Evolutionary conservation across 2,329 filamentous ascomycete species (phyloP), one percentile per base, ranked within the genome.

Genomic region (Cordyceps javanica): DNA sequence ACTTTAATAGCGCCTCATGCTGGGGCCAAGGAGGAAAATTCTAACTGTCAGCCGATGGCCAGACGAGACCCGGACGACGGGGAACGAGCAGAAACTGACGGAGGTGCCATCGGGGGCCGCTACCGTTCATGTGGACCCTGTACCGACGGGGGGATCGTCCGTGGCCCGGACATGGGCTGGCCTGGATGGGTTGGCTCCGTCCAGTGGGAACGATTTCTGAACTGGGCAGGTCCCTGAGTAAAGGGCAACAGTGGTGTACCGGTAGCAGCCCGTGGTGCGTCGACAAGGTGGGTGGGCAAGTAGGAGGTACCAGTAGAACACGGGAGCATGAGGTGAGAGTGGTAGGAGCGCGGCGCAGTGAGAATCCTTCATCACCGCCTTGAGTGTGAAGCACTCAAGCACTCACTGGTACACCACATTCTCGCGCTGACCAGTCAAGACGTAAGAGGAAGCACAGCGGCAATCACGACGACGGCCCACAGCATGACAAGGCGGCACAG

Each of bases 71-170:
- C 53, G 53, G 42, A 55, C 41, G 42, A 41, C 38, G 38, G n/a
- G 8, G 36, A 38, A 14, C 25, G 51, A 55, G 51, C 45, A 45
- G 51, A 45, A 45, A 6, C 26, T 26, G 26, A 55, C 52, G 41
- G 52, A 55, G 52, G 41, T 45, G 52, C 52, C 52, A 55, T 55
- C 52, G 52, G 52, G 42, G 52, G 23, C 51, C 51, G 34, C 44
- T 57, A 44, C 52, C 52, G 36, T 36, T 51, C 28, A 19, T n/a
- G 55, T 57, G 55, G 55, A 50, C 13, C 55, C 38, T 51, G 38
- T 38, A 51, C 55, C 55, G 55, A 57, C 55, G 36, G 55, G 39
- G 41, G 55, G 55, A 57, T 57, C 55, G 55, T 57, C 55, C 46
- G 48, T 51, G 55, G 25, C 46, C 55, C 46, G 55, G 55, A 28